phyloP scores from a whole-genome alignment of 2,329 filamentous ascomycete species.

The Botrytis squamosa region DNA sequence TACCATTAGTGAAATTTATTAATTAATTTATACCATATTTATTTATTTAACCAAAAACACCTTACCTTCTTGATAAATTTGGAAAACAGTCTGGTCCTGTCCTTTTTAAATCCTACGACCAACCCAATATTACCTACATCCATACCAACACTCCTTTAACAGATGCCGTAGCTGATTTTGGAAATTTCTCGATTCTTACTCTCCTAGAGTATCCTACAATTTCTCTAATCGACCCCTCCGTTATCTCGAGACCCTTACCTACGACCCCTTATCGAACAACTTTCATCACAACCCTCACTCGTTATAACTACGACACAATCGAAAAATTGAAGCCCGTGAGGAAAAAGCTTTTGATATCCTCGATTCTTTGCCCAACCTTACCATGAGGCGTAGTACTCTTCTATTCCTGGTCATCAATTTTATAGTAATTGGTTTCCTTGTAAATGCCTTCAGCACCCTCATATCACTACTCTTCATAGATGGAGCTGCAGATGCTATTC shows the following conservation, averaged over 20 bases:
- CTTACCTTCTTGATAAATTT: background rate
- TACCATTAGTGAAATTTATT: background rate
- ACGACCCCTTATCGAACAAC: background rate
- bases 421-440: constrained; percentile 60
- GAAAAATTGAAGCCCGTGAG: background rate
- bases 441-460: constrained; percentile 69
- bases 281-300: background rate
- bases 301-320: background rate
- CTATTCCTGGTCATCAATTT: constrained; percentile 55
- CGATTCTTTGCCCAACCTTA: constrained; percentile 4
- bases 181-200: background rate
- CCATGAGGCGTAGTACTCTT: constrained; percentile 39
- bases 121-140: background rate
- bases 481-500: constrained; percentile 65
- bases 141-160: background rate
- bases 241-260: background rate
- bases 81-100: background rate
- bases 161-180: background rate
- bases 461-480: constrained; percentile 68
- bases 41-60: background rate
- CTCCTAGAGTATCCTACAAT: background rate
- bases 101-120: background rate
- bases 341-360: background rate
- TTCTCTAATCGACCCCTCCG: constrained; percentile 1
- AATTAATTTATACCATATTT: background rate